Conservation (phyloP, 352 stramenopile genomes). For the Globisporangium radiosum region DNA sequence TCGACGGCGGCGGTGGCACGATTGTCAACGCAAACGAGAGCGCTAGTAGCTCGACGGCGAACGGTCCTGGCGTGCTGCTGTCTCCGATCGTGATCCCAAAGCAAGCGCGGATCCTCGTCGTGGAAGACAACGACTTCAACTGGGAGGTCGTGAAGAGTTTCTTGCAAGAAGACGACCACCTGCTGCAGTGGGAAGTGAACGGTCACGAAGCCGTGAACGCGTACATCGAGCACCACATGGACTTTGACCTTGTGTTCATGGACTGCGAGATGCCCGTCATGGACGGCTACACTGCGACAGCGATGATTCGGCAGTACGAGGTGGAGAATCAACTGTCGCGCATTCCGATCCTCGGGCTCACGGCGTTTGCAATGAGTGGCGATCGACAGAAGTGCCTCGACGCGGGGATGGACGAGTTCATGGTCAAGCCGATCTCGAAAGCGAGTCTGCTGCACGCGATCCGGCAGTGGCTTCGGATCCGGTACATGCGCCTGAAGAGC, state of each 20-base stretch:
- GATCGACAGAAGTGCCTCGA: conserved; percentile 68
- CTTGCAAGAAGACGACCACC: conserved; percentile 61
- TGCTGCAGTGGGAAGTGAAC: conserved; percentile 70
- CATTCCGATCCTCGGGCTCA: conserved; percentile 63
- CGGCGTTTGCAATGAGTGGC: conserved; percentile 68
- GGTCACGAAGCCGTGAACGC: conserved; percentile 54
- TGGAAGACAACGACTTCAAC: conserved; percentile 78
- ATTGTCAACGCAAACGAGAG: conserved; percentile 45
- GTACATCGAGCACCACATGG: conserved; percentile 37
- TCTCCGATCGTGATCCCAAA: conserved; percentile 35
- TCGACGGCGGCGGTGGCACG: conserved; percentile 13
- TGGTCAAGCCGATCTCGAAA: conserved; percentile 76
- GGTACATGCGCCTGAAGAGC: conserved; percentile 34
- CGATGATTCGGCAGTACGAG: conserved; percentile 56
- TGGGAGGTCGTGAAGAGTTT: conserved; percentile 78
- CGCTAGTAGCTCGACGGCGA: conserved; percentile 20
- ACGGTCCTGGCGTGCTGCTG: conserved; percentile 14
- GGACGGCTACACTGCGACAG: conserved; percentile 70
- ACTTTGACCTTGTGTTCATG: conserved; percentile 75
- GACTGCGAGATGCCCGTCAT: conserved; percentile 81
- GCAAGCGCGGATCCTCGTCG: conserved; percentile 59
- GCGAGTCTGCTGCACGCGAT: conserved; percentile 54
- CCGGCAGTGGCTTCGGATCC: conserved; percentile 57
- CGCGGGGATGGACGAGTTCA: conserved; percentile 73
- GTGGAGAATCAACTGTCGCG: conserved; percentile 47